Evolutionary conservation across 495 filamentous ascomycete species (phyloP), one percentile per base, ranked within the genome.

Genomic region (Aspergillus sclerotiicarbonarius): DNA sequence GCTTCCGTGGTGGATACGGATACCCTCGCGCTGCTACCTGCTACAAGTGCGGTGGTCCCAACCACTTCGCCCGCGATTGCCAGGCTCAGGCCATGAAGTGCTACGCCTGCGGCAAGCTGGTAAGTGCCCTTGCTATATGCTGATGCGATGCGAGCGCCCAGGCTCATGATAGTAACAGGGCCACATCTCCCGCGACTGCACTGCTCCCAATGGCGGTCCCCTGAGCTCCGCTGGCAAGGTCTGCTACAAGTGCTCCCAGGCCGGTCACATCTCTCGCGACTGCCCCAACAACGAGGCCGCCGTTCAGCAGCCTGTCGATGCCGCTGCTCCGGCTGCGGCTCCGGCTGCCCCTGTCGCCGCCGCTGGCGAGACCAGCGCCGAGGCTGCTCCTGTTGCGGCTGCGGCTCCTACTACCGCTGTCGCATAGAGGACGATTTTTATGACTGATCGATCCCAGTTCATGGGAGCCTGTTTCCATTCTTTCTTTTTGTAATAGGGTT

Each of bases 81-180:
- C 95, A 99, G 79, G 94, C 94, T 60, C 95, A 98, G 78, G 92
- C 93, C 54, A 96, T 96, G 92, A 99, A 99, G 77, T 99, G 95
- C 84, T 99, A 98, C 73, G 93, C 95, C 61, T 99, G 95, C 72
- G 95, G 95, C 70, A 98, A 98, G 78, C 84, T 96, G 51, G 78
- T 80, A 56, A 67, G 77, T 29, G 13, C 68, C 37, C 29, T 44
- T 49, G 2, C 16, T 29, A 33, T 16, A n/a, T 8, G 10, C 18
- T 56, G 32, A 20, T 21, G 49, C 29, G 48, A 12, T 41, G 13
- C 10, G 7, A 43, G 29, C 16, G 13, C 33, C 20, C 19, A 9
- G 25, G 16, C 58, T 54, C 25, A 55, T 35, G 19, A n/a, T 39
- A n/a, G 57, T 15, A 19, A 20, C 52, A 80, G 74, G 94, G 94